These are phyloP conservation scores for Boletus reticulatus DNA, from an alignment of 768 basidiomycete genomes.

Conservation along the genomic window DNA sequence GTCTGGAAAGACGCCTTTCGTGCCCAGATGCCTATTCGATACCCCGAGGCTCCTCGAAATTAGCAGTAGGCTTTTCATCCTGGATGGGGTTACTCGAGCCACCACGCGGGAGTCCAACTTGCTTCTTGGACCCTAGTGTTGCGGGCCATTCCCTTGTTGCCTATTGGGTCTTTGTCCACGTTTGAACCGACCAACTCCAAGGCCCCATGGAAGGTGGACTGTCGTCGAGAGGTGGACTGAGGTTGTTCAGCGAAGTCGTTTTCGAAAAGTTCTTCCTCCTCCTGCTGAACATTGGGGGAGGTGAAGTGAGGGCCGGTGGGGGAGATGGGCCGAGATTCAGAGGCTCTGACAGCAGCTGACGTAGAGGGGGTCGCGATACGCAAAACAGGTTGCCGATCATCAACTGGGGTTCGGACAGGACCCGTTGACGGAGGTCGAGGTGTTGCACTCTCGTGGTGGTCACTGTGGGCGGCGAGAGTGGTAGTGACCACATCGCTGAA, in stretches of 20 bases:
- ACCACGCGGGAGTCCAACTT: conserved; percentile 51
- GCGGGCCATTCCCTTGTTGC: conserved; percentile 55
- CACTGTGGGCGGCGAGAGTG: conserved; percentile 1
- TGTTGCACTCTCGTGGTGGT: neutral
- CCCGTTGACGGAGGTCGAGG: neutral
- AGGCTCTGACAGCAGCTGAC: neutral
- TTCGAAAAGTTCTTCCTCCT: conserved; percentile 27
- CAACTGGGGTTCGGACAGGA: neutral
- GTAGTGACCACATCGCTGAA: conserved; percentile 11
- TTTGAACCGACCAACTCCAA: conserved; percentile 43
- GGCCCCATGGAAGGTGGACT: conserved; percentile 58
- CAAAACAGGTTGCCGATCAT: conserved; percentile 10
- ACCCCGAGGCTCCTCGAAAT: conserved; percentile 30
- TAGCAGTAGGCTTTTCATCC: conserved; percentile 41
- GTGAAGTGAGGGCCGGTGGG: conserved; percentile 29
- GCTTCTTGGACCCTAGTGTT: conserved; percentile 49
- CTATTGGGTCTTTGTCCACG: conserved; percentile 38
- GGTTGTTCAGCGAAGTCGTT: conserved; percentile 35
- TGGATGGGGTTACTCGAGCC: conserved; percentile 55
- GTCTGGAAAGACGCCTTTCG: conserved; percentile 21
- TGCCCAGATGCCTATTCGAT: conserved; percentile 19
- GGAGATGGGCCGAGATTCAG: conserved; percentile 23
- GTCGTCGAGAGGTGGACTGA: conserved; percentile 32
- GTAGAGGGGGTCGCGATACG: conserved; percentile 13
- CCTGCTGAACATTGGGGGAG: conserved; percentile 24